Percentiles rank a stretch among this genome's conserved stretches.
Evolutionary conservation across 2,329 filamentous ascomycete species (phyloP).

Genomic region (Talaromyces piceae): DNA sequence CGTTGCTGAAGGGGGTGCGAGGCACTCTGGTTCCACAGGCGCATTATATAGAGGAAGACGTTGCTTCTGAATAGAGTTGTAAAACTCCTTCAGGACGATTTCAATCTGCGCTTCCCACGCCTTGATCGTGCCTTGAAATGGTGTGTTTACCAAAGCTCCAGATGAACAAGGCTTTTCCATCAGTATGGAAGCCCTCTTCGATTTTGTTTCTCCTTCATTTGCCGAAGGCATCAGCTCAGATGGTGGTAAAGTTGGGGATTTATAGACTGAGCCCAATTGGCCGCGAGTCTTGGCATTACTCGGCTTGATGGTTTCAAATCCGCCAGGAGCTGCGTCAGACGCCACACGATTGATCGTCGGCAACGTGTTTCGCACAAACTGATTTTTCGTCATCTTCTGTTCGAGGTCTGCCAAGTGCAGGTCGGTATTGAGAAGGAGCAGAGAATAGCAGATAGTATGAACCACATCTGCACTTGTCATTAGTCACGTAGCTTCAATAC

Average conservation of each 20-base stretch:
- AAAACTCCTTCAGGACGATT: slow-evolving; percentile 84
- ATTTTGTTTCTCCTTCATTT: slow-evolving; percentile 11
- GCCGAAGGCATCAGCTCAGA: slow-evolving; percentile 8
- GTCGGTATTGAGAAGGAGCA: slow-evolving; percentile 92
- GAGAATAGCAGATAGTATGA: slow-evolving; percentile 93
- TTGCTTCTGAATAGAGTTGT: slow-evolving; percentile 78
- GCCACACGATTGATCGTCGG: slow-evolving; percentile 75
- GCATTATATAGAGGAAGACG: slow-evolving; percentile 79
- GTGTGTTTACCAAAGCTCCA: slow-evolving; percentile 68
- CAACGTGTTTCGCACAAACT: slow-evolving; percentile 96
- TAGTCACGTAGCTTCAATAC: no score
- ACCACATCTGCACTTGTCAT: slow-evolving; percentile 63
- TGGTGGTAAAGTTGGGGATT: slow-evolving; percentile 13
- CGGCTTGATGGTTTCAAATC: slow-evolving; percentile 51
- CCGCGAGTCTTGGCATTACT: slow-evolving; percentile 23
- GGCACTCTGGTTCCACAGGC: slow-evolving; percentile 37
- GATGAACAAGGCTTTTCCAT: slow-evolving; percentile 16
- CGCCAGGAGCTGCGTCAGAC: slow-evolving; percentile 61
- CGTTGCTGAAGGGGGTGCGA: slow-evolving; percentile 6
- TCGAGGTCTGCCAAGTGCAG: slow-evolving; percentile 92
- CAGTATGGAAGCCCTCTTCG: slow-evolving; percentile 3
- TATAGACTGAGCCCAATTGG: slow-evolving; percentile 26
- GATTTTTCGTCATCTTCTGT: slow-evolving; percentile 87
- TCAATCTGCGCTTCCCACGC: slow-evolving; percentile 89
- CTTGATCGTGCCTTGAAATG: slow-evolving; percentile 66